Evolutionary conservation across 345 rosid species (phyloP), one percentile per base, ranked within the genome.

Genomic region (Camelina neglecta): DNA sequence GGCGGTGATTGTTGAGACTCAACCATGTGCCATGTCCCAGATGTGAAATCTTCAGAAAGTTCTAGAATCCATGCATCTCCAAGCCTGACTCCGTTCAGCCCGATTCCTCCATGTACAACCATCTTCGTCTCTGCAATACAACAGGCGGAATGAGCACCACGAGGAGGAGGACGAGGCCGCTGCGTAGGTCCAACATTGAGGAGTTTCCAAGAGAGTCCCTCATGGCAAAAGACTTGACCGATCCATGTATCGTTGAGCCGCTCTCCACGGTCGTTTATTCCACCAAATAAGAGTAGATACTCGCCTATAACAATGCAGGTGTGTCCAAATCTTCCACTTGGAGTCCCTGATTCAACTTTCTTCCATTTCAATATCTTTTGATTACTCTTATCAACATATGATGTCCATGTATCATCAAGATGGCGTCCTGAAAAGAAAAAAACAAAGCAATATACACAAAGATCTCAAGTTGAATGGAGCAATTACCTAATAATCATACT

Each of bases 271-370:
- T 95, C 99, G 11, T 92, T 85, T 65, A 95, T 92, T 61, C 99
- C 99, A 73, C 99, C 99, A 12, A 92, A 95, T 7, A 95, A 83
- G 38, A 95, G 82, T 39, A 95, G 84, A 68, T 58, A 15, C 68
- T 88, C 81, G 5, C 86, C 88, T 21, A 89, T 73, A 31, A 79
- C 84, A 1, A 88, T 81, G 76, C 97, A 89, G 8, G 97, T 81
- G 68, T 95, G 99, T 47, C 99, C 99, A 21, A 95, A 95, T 83
- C 99, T 86, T 53, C 99, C 97, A 60, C 96, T 89, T 2, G 93
- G 99, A 58, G 81, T 82, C 23, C 95, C 96, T 8, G 90, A 79
- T 39, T 77, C 77, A 7, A 90, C 84, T 84, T 85, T 95, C 67
- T 81, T 86, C 97, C 97, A 95, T 48, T 65, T 79, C 67, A 85